A percentile compares a stretch with the other conserved stretches of the same genome.
Conservation (phyloP, 306 rosid genomes). For the Canavalia ensiformis region DNA sequence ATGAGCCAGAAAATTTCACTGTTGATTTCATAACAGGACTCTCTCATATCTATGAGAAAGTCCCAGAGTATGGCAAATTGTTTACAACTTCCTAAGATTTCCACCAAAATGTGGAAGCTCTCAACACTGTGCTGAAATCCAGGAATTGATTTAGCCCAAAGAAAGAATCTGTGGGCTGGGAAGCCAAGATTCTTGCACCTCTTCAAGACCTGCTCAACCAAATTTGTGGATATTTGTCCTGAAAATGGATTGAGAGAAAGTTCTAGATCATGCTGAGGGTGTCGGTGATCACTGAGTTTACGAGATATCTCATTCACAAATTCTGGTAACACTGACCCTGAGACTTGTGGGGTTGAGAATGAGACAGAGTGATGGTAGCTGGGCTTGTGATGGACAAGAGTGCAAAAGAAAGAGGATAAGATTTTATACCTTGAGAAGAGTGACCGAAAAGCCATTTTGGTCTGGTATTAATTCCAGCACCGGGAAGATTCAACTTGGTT, state of each 20-base stretch:
- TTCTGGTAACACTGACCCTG: conserved; percentile 51
- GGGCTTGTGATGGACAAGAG: conserved; percentile 47
- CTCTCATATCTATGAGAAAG: conserved; percentile 75
- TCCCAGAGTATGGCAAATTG: conserved; percentile 93
- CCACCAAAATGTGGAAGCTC: conserved; percentile 79
- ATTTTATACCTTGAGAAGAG: conserved; percentile 50
- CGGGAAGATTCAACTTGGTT: background rate
- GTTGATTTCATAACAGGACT: conserved; percentile 57
- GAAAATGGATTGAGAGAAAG: conserved; percentile 67
- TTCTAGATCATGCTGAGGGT: conserved; percentile 81
- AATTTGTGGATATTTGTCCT: conserved; percentile 63
- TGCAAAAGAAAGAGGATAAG: conserved; percentile 45
- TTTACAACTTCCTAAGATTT: conserved; percentile 72
- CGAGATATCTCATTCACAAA: conserved; percentile 88
- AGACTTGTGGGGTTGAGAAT: conserved; percentile 37
- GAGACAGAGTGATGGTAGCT: conserved; percentile 42
- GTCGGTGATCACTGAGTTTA: conserved; percentile 79
- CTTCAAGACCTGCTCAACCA: conserved; percentile 88
- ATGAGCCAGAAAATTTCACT: conserved; percentile 77
- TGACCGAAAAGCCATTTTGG: conserved; percentile 57
- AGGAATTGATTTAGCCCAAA: conserved; percentile 83
- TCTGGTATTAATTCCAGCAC: background rate
- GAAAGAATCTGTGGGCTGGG: conserved; percentile 89
- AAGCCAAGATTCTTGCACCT: conserved; percentile 83
- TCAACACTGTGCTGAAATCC: conserved; percentile 71